Conservation (phyloP, 805 yeast genomes). For the Pichia heedii region DNA sequence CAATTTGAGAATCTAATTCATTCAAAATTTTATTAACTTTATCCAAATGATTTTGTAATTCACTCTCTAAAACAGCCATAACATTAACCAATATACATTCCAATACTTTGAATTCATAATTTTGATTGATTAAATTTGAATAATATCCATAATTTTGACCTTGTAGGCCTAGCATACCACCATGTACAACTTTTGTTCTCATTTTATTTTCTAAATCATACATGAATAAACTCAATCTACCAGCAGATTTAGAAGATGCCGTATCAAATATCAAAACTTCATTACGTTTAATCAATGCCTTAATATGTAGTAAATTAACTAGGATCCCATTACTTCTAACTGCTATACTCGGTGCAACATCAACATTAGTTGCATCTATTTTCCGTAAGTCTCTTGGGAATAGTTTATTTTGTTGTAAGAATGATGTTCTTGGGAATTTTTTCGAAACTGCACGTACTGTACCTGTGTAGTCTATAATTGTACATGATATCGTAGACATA, state of each 20-base stretch:
- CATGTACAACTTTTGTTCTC: conserved; percentile 28
- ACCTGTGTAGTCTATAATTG: conserved; percentile 67
- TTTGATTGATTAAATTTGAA: conserved; percentile 25
- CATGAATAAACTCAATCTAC: conserved; percentile 65
- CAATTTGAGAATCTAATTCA: conserved; percentile 71
- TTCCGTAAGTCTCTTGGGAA: conserved; percentile 84
- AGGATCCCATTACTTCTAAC: conserved; percentile 71
- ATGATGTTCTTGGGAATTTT: conserved; percentile 63
- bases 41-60: conserved; percentile 48
- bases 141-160: conserved; percentile 1
- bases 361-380: conserved; percentile 64
- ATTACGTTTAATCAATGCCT: conserved; percentile 79
- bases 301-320: conserved; percentile 76
- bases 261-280: conserved; percentile 80
- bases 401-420: conserved; percentile 59
- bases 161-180: conserved; percentile 13
- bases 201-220: conserved; percentile 77
- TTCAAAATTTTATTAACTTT: conserved; percentile 55
- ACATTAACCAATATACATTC: conserved; percentile 79
- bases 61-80: conserved; percentile 70
- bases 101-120: conserved; percentile 73
- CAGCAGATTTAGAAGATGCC: conserved; percentile 50
- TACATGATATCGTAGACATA: conserved; percentile 59
- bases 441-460: conserved; percentile 59
- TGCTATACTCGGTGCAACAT: conserved; percentile 83